These are phyloP conservation scores for Flaveria linearis DNA, from an alignment of 129 eudicot species.

Conservation along the genomic window DNA sequence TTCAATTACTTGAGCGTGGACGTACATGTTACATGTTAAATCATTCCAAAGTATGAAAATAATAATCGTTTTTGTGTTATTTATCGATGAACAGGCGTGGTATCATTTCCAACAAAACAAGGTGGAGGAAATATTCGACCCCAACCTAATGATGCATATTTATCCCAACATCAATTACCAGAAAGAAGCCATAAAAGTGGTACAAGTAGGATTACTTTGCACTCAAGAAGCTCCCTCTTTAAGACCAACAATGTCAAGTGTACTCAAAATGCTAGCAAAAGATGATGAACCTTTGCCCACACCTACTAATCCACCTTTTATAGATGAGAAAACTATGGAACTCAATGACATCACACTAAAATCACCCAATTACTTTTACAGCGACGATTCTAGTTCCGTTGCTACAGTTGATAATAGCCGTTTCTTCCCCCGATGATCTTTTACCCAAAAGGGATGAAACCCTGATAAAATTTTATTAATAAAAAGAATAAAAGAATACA, in stretches of 20 bases:
- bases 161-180: slow-evolving; percentile 33
- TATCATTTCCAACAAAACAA: slow-evolving; percentile 60
- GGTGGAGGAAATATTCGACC: slow-evolving; percentile 66
- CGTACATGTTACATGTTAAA: not conserved
- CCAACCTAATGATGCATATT: slow-evolving; percentile 57
- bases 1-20: not conserved
- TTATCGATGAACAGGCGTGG: slow-evolving; percentile 59
- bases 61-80: not conserved
- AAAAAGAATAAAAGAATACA: too few species aligned
- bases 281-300: slow-evolving; percentile 56
- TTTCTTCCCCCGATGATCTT: slow-evolving; percentile 56
- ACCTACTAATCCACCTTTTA: slow-evolving; percentile 69
- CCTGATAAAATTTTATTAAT: too few species aligned
- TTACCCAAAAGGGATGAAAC: too few species aligned
- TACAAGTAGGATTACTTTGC: slow-evolving; percentile 79
- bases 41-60: not conserved
- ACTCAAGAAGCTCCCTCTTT: slow-evolving; percentile 66
- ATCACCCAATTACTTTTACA: not conserved
- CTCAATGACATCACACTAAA: slow-evolving; percentile 42
- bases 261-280: slow-evolving; percentile 55
- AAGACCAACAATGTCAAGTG: slow-evolving; percentile 68
- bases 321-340: slow-evolving; percentile 69
- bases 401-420: slow-evolving; percentile 59
- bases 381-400: slow-evolving; percentile 41
- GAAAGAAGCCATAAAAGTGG: slow-evolving; percentile 49